phyloP scores from a whole-genome alignment of 352 stramenopile species.

The Thraustochytrium sp. region DNA sequence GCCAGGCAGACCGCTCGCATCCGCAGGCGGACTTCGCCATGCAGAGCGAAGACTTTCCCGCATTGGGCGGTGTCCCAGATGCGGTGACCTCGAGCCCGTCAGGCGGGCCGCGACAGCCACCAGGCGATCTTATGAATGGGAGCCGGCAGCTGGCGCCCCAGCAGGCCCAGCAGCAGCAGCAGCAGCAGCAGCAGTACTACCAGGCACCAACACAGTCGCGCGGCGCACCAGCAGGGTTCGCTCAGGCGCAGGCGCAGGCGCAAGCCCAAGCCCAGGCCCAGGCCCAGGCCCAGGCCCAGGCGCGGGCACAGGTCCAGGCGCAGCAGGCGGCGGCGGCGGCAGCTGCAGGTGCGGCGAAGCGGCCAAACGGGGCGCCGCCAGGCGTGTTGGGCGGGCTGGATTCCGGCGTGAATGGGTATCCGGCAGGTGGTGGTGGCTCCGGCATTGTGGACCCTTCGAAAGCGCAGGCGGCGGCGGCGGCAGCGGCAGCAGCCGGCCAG shows the following conservation, averaged over 20 bases:
- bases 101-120: neutral
- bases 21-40: conserved; percentile 39
- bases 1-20: neutral
- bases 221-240: too few species aligned
- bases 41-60: conserved; percentile 37
- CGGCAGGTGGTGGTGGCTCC: neutral
- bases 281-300: neutral
- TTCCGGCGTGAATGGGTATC: neutral
- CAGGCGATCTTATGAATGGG: neutral
- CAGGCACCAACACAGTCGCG: neutral
- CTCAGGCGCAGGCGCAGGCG: neutral
- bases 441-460: too few species aligned
- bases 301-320: neutral
- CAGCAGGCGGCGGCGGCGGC: neutral
- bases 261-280: neutral
- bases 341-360: neutral
- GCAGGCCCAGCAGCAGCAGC: neutral
- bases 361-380: neutral
- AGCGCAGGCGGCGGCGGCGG: neutral
- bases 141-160: neutral
- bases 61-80: neutral
- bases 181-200: conserved; percentile 12
- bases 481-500: neutral
- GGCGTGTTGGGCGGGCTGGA: neutral
- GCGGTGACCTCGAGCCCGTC: neutral